phyloP scores from a whole-genome alignment of 495 filamentous ascomycete genomes.

The Aspergillus conjunctus region DNA sequence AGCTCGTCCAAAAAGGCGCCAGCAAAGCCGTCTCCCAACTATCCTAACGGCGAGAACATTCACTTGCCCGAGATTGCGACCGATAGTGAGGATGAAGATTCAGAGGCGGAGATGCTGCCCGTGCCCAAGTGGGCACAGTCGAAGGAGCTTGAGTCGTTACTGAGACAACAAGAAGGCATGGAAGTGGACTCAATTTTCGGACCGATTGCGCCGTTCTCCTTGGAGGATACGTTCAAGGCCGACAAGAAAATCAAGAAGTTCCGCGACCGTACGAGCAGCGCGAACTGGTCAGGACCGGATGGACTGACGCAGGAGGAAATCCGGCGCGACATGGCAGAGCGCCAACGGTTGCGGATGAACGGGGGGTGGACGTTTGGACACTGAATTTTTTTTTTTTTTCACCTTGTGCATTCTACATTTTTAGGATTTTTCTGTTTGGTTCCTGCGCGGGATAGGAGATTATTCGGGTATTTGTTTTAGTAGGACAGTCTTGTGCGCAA shows the following conservation, averaged over 20 bases:
- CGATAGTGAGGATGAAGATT: conserved; percentile 81
- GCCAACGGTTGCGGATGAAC: conserved; percentile 77
- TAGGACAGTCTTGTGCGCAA: background rate
- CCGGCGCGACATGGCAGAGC: conserved; percentile 72
- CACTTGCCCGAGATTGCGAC: conserved; percentile 86
- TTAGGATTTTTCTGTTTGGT: background rate
- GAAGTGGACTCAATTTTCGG: conserved; percentile 91
- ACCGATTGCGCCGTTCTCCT: conserved; percentile 76
- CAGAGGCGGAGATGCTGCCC: conserved; percentile 59
- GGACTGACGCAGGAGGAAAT: conserved; percentile 87
- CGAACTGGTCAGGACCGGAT: conserved; percentile 87
- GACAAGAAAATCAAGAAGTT: conserved; percentile 82
- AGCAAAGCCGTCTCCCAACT: conserved; percentile 72
- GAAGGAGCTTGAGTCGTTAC: conserved; percentile 68
- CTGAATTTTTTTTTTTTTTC: background rate
- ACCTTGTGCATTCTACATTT: background rate
- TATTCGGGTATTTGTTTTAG: background rate
- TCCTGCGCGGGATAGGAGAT: background rate
- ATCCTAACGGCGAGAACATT: conserved; percentile 78
- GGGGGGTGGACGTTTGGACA: conserved; percentile 76
- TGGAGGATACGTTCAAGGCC: conserved; percentile 92
- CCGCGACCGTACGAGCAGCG: conserved; percentile 84
- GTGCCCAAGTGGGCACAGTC: conserved; percentile 83
- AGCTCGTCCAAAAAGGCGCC: conserved; percentile 44
- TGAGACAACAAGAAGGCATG: conserved; percentile 75